phyloP scores from a whole-genome alignment of 2,329 filamentous ascomycete species.

The Fusarium coffeatum region DNA sequence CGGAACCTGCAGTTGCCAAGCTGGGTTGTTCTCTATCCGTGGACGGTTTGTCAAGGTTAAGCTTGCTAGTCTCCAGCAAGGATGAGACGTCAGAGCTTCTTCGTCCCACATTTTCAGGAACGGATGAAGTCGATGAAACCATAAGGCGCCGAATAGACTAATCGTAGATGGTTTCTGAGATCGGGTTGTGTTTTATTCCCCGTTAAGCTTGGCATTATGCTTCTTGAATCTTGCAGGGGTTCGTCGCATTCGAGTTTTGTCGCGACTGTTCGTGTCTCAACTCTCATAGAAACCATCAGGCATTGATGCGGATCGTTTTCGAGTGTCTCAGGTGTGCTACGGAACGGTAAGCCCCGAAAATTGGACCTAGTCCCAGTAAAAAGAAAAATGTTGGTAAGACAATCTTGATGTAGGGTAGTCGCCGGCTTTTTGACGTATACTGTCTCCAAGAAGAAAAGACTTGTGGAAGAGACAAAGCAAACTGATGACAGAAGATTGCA shows the following conservation, averaged over 20 bases:
- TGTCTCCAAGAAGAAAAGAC: background rate
- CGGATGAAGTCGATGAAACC: background rate
- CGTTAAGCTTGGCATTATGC: constrained; percentile 29
- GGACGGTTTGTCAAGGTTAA: background rate
- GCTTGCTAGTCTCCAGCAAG: background rate
- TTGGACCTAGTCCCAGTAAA: background rate
- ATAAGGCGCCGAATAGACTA: background rate
- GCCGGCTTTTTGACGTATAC: too few species aligned
- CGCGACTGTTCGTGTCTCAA: constrained; percentile 16
- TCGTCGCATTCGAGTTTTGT: constrained; percentile 3
- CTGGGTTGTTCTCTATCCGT: constrained; percentile 20
- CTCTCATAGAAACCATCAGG: constrained; percentile 2
- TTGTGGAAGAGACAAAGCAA: background rate
- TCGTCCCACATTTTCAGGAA: background rate
- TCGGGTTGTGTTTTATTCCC: background rate
- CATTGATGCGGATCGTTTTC: constrained; percentile 9
- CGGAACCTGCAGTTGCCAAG: constrained; percentile 13
- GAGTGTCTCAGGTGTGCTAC: constrained; percentile 21
- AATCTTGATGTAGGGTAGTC: background rate
- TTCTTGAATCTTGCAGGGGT: constrained; percentile 23
- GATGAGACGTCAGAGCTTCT: constrained; percentile 13
- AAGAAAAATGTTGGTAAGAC: background rate
- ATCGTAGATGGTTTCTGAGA: background rate
- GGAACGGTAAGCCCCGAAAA: constrained; percentile 7
- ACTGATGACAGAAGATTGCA: background rate